Evolutionary conservation across 257 asterid species (phyloP).

Genomic region (Forsythia viridissima): DNA sequence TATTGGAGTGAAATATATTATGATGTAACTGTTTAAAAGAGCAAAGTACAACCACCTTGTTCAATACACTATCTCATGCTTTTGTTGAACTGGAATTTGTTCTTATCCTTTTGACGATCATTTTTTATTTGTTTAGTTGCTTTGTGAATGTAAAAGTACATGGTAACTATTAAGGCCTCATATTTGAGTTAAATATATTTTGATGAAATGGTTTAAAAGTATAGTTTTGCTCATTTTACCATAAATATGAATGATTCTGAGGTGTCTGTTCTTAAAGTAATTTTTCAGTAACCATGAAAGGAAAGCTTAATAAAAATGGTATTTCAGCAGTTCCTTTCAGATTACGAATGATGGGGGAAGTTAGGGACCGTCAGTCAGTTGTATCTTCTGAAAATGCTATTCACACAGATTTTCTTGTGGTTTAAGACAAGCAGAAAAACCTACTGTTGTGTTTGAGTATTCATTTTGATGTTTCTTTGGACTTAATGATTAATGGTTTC

Average conservation of each 20-base stretch:
- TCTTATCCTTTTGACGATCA: background rate
- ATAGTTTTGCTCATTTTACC: background rate
- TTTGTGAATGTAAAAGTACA: background rate
- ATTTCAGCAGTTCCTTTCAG: background rate
- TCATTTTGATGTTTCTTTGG: constrained; percentile 10
- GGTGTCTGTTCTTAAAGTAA: background rate
- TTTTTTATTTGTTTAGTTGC: background rate
- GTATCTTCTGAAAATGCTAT: constrained; percentile 9
- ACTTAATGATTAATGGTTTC: constrained; percentile 18
- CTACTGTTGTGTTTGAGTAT: background rate
- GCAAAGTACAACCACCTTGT: background rate
- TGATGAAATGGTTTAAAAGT: background rate
- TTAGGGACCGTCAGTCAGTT: constrained; percentile 9
- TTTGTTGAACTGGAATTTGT: background rate
- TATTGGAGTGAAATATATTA: background rate
- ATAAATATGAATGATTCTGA: background rate
- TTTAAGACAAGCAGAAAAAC: background rate
- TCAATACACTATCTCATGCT: background rate
- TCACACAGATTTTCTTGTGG: background rate
- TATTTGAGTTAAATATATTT: background rate
- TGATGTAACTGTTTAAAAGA: background rate
- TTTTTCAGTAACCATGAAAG: background rate
- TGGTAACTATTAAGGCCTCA: background rate
- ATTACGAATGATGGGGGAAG: background rate
- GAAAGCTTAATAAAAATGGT: background rate